Evolutionary conservation across 2,329 filamentous ascomycete genomes (phyloP).

Genomic region (Lachnellula arida): DNA sequence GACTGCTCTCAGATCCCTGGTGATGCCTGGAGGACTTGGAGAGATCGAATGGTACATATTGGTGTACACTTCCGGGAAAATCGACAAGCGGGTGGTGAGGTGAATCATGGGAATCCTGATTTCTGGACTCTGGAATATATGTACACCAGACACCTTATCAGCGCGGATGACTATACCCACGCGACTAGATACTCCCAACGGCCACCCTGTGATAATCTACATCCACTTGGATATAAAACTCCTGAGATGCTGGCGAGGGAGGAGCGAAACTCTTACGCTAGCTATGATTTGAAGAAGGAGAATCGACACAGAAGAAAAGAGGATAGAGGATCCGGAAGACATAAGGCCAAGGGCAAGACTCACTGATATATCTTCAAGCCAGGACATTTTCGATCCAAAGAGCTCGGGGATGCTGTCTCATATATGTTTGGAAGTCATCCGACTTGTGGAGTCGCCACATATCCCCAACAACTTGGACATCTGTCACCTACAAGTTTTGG

Average conservation of each 20-base stretch:
- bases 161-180: conserved; percentile 13
- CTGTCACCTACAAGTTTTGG: neutral
- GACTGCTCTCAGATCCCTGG: conserved; percentile 5
- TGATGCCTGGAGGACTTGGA: conserved; percentile 19
- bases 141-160: conserved; percentile 27
- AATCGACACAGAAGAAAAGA: conserved; percentile 7
- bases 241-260: conserved; percentile 9
- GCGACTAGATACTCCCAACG: conserved; percentile 18
- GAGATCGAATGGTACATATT: conserved; percentile 46
- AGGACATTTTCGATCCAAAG: neutral
- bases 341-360: neutral
- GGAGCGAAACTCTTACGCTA: neutral
- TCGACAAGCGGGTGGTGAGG: neutral
- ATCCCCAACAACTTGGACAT: neutral
- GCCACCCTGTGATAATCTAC: conserved; percentile 5
- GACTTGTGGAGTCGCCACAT: neutral
- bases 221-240: conserved; percentile 10
- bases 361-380: neutral
- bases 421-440: neutral
- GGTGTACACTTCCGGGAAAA: conserved; percentile 35
- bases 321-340: neutral
- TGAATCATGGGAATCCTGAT: conserved; percentile 35
- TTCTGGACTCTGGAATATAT: conserved; percentile 39
- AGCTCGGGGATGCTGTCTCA: neutral
- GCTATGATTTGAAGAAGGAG: conserved; percentile 10